These are phyloP conservation scores for Aureobasidium sp. DNA, from an alignment of 2,329 filamentous ascomycete species.

Conservation along the genomic window DNA sequence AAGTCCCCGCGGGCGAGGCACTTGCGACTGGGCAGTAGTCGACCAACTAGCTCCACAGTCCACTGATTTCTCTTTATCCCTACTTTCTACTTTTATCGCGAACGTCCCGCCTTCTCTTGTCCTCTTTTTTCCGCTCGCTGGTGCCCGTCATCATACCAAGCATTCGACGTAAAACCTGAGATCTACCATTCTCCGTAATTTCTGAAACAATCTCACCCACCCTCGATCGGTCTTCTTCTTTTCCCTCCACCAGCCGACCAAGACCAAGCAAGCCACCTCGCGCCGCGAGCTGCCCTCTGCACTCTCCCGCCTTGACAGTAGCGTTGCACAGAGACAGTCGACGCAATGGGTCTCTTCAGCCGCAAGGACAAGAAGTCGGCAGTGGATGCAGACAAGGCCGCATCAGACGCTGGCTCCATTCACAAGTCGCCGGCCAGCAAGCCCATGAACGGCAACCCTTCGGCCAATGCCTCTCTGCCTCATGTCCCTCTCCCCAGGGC, in stretches of 20 bases:
- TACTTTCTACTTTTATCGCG: conserved; percentile 11
- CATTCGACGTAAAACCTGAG: background rate
- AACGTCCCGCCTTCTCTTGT: conserved; percentile 8
- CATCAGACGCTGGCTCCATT: conserved; percentile 7
- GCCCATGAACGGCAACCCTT: conserved; percentile 23
- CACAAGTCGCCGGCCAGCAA: conserved; percentile 12
- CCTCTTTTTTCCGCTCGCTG: conserved; percentile 7
- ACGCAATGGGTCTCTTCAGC: conserved; percentile 47
- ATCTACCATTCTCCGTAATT: background rate
- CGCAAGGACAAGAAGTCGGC: conserved; percentile 40
- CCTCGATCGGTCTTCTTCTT: background rate
- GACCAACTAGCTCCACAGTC: conserved; percentile 6
- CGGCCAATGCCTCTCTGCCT: conserved; percentile 38
- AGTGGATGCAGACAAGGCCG: conserved; percentile 7
- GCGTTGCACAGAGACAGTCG: conserved; percentile 1
- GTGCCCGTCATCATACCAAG: background rate
- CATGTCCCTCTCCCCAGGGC: conserved; percentile 76
- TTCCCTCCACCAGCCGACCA: background rate
- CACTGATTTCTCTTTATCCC: conserved; percentile 10
- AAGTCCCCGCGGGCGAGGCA: conserved; percentile 12
- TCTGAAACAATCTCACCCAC: conserved; percentile 2
- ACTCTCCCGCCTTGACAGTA: background rate
- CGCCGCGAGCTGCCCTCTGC: conserved; percentile 3
- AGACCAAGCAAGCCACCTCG: background rate
- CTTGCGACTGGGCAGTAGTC: conserved; percentile 10